Evolutionary conservation across 2,329 filamentous ascomycete species (phyloP), one percentile per base, ranked within the genome.

Genomic region (Westerdykella ornata): DNA sequence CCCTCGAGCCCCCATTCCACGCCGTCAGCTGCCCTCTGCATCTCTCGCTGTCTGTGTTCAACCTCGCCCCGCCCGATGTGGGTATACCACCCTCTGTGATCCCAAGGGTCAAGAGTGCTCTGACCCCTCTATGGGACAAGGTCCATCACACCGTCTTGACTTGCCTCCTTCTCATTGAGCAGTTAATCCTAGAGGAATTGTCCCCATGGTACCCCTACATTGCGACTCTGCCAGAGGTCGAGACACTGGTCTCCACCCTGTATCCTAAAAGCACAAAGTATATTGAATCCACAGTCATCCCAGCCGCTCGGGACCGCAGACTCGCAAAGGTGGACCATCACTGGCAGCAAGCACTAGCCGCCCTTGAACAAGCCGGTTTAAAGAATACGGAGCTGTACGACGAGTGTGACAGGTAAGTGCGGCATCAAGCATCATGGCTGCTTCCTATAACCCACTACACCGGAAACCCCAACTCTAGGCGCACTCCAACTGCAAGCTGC

Each of bases 171-270:
- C 54, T 68, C 39, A 51, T 63, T 31, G 63, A 68, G 47, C 62
- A 68, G 46, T 50, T 50, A 26, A 33, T 45, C 8, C 39, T 49
- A 39, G 45, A 51, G 37, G 37, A 49, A 26, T 40, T 48, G 1
- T 65, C 62, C 12, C 55, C 51, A 44, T 68, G 66, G 66, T 38
- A 53, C 18, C 50, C 58, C 19, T 68, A 68, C 43, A 59, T 68
- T 37, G 47, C 49, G 15, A 59, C 57, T 35, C 51, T 68, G 35
- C 66, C 66, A 9, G 46, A 18, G 9, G 44, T 53, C 11, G 49
- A 59, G 16, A 47, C 45, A 13, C 55, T 68, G 56, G 58, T 51
- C n/a, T 67, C 65, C 11, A 61, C 65, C 13, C 44, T 67, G 6
- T 68, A 58, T 57, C 68, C 67, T 38, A 41, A 26, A 26, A 26